These are phyloP conservation scores for Penicillium riverlandense DNA, from an alignment of 495 filamentous ascomycete species.

Conservation along the genomic window DNA sequence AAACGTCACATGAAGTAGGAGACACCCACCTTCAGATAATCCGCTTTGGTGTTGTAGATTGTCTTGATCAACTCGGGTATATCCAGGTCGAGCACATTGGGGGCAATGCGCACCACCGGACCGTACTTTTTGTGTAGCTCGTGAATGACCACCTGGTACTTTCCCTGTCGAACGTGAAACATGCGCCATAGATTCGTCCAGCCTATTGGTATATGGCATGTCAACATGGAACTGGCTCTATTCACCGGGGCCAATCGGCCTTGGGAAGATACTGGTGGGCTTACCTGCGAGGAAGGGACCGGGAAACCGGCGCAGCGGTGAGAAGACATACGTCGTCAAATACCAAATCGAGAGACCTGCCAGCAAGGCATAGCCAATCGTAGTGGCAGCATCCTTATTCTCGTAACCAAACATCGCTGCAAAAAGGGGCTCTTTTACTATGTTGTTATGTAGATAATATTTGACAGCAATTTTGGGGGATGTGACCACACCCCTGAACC, in stretches of 20 bases:
- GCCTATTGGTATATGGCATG: conserved; percentile 1
- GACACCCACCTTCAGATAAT: conserved; percentile 12
- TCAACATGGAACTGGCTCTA: background rate
- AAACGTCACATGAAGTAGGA: background rate
- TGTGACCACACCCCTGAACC: too few relatives aligned
- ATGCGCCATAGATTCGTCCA: conserved; percentile 35
- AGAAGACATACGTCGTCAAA: conserved; percentile 13
- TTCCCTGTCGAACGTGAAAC: conserved; percentile 13
- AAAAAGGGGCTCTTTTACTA: too few relatives aligned
- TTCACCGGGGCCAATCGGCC: too few relatives aligned
- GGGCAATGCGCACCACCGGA: conserved; percentile 25
- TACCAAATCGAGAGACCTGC: conserved; percentile 7
- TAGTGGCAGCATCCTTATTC: background rate
- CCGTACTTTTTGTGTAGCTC: conserved; percentile 27
- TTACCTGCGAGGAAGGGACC: conserved; percentile 29
- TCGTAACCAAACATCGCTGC: too few relatives aligned
- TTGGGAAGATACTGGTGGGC: background rate
- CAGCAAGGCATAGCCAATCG: conserved; percentile 1
- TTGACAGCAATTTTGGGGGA: too few relatives aligned
- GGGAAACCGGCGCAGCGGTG: conserved; percentile 22
- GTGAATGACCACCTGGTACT: conserved; percentile 24
- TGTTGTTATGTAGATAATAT: too few relatives aligned
- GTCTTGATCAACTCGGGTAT: conserved; percentile 18
- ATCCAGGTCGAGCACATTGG: conserved; percentile 21
- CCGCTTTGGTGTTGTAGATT: conserved; percentile 18